phyloP scores from a whole-genome alignment of 768 basidiomycete species.

The Dentipellis fragilis region DNA sequence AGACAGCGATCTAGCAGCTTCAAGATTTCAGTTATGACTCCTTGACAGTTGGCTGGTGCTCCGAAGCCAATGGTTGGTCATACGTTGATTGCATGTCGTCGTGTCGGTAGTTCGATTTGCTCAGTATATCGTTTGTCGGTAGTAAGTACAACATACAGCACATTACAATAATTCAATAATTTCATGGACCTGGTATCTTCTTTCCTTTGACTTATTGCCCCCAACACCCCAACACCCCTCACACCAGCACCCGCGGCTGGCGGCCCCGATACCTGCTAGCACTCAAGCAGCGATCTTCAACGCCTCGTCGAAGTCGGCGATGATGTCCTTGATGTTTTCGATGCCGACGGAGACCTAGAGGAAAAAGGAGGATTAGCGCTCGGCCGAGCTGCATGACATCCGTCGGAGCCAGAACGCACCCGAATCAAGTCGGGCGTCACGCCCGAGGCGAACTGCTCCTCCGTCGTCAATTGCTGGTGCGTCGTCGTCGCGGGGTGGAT shows the following conservation, averaged over 20 bases:
- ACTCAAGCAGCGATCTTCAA: constrained; percentile 19
- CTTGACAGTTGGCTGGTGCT: too few species aligned
- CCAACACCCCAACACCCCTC: background rate
- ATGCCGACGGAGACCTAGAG: constrained; percentile 32
- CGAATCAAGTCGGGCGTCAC: constrained; percentile 71
- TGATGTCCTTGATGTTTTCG: constrained; percentile 32
- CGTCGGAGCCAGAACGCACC: constrained; percentile 25
- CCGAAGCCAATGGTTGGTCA: too few species aligned
- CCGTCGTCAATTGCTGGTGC: constrained; percentile 54
- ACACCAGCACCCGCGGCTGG: too few species aligned
- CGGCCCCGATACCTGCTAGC: background rate
- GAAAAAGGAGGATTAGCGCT: background rate
- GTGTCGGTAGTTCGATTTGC: too few species aligned
- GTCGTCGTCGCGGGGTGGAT: constrained; percentile 76
- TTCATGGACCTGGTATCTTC: background rate
- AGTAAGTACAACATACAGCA: too few species aligned
- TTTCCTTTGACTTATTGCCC: background rate
- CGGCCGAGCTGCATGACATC: background rate
- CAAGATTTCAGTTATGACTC: too few species aligned
- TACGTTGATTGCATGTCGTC: too few species aligned
- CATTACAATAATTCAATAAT: too few species aligned
- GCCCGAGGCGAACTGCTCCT: constrained; percentile 55
- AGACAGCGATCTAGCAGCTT: too few species aligned
- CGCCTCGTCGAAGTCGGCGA: constrained; percentile 31
- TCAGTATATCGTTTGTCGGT: too few species aligned